These are phyloP conservation scores for Microcyclosporella mali DNA, from an alignment of 2,329 filamentous ascomycete species.

Conservation along the genomic window DNA sequence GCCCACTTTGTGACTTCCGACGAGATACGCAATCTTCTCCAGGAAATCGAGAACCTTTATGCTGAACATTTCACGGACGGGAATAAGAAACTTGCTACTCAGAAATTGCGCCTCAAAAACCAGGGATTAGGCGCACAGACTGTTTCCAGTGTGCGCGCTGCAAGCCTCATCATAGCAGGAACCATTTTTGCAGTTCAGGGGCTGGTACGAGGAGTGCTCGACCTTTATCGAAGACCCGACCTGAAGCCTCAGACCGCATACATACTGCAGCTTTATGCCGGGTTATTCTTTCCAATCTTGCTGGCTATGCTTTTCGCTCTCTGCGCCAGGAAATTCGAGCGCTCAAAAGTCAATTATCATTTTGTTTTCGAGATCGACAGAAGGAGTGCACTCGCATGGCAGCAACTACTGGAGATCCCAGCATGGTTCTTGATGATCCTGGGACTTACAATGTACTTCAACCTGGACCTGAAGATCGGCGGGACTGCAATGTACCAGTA, in stretches of 20 bases:
- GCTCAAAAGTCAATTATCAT: conserved; percentile 84
- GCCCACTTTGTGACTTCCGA: conserved; percentile 90
- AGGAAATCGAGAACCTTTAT: conserved; percentile 82
- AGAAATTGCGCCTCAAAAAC: conserved; percentile 64
- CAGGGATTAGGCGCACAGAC: conserved; percentile 42
- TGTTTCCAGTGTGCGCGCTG: conserved; percentile 30
- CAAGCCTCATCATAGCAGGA: conserved; percentile 40
- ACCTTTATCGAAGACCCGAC: neutral
- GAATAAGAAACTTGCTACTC: conserved; percentile 83
- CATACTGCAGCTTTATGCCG: conserved; percentile 68
- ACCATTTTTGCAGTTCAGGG: conserved; percentile 34
- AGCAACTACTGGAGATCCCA: conserved; percentile 78
- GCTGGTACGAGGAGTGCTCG: conserved; percentile 5
- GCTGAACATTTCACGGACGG: conserved; percentile 90
- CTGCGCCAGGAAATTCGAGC: conserved; percentile 75
- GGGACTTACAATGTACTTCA: conserved; percentile 80
- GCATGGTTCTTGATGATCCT: conserved; percentile 71
- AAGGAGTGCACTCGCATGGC: conserved; percentile 75
- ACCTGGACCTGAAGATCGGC: conserved; percentile 64
- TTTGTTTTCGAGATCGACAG: conserved; percentile 89
- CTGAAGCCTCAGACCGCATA: conserved; percentile 26
- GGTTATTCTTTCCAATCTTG: conserved; percentile 79
- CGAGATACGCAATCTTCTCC: conserved; percentile 71
- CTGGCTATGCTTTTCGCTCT: conserved; percentile 80
- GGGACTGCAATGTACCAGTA: conserved; percentile 67